Percentiles rank a stretch among this genome's conserved stretches.
Evolutionary conservation across 495 filamentous ascomycete genomes (phyloP).

Genomic region (Talaromyces proteolyticus): DNA sequence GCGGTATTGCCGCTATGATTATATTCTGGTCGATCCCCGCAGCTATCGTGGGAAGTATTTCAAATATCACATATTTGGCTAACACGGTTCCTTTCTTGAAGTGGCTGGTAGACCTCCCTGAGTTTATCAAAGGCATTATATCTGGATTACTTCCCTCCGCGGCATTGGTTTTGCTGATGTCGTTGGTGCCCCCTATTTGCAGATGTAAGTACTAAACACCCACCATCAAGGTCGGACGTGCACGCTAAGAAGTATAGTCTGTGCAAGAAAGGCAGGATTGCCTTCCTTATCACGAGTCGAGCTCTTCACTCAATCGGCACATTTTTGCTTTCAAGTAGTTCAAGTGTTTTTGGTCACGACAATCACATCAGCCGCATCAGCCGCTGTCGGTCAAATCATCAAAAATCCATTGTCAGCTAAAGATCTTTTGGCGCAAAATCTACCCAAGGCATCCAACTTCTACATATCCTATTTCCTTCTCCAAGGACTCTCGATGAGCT

Average conservation of each 20-base stretch:
- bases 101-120: slow-evolving; percentile 67
- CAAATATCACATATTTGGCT: slow-evolving; percentile 68
- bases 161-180: slow-evolving; percentile 75
- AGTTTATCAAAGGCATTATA: slow-evolving; percentile 65
- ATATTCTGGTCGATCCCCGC: slow-evolving; percentile 92
- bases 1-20: slow-evolving; percentile 67
- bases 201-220: slow-evolving; percentile 49
- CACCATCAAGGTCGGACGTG: too few species aligned
- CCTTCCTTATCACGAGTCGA: slow-evolving; percentile 74
- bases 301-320: slow-evolving; percentile 78
- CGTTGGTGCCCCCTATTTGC: slow-evolving; percentile 77
- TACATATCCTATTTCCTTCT: slow-evolving; percentile 91
- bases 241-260: slow-evolving; percentile 49
- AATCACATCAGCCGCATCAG: slow-evolving; percentile 65
- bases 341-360: slow-evolving; percentile 88
- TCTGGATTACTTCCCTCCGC: slow-evolving; percentile 75
- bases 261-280: slow-evolving; percentile 68
- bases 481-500: slow-evolving; percentile 71
- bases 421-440: slow-evolving; percentile 59
- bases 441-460: slow-evolving; percentile 82
- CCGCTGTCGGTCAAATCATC: slow-evolving; percentile 57
- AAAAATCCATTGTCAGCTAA: slow-evolving; percentile 56
- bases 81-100: slow-evolving; percentile 53
- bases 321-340: slow-evolving; percentile 88
- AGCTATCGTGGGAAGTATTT: slow-evolving; percentile 71